A percentile compares a stretch with the other conserved stretches of the same genome.
Evolutionary conservation across 169 alveolate genomes (phyloP).

Genomic region (Eimeria necatrix): DNA sequence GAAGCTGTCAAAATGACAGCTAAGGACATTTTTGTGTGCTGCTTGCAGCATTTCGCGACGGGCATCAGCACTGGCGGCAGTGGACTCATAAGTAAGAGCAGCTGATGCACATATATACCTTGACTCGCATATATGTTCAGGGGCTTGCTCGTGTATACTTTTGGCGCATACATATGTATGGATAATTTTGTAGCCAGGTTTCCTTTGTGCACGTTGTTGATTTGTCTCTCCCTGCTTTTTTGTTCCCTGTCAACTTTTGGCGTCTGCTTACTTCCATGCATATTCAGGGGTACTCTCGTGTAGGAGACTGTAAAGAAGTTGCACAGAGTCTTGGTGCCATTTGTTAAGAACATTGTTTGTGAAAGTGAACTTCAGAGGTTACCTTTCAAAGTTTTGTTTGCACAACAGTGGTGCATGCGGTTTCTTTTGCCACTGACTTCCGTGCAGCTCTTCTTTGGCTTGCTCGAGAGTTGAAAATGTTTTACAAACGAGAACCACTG

Average conservation of each 20-base stretch:
- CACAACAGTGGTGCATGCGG: not conserved
- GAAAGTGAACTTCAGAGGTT: too few species aligned
- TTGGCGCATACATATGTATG: not conserved
- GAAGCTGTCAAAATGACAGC: not conserved
- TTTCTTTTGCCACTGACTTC: not conserved
- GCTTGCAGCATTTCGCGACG: constrained; percentile 42
- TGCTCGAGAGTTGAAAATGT: constrained; percentile 44
- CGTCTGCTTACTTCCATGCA: too few species aligned
- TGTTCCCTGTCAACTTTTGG: too few species aligned
- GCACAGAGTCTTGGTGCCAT: not conserved
- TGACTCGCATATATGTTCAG: not conserved
- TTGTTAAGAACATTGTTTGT: not conserved
- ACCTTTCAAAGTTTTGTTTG: too few species aligned
- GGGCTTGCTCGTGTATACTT: not conserved
- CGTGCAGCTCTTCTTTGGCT: constrained; percentile 34
- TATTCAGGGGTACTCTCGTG: not conserved
- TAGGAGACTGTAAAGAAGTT: not conserved
- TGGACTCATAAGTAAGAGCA: constrained; percentile 37
- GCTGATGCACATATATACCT: not conserved
- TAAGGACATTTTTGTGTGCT: not conserved
- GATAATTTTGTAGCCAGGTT: too few species aligned
- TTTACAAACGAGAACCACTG: not conserved
- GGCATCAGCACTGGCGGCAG: constrained; percentile 48
- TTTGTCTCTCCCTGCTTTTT: too few species aligned
- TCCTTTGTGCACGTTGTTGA: too few species aligned